Conservation (phyloP, 2,329 filamentous ascomycete genomes). For the Diatrype stigma region DNA sequence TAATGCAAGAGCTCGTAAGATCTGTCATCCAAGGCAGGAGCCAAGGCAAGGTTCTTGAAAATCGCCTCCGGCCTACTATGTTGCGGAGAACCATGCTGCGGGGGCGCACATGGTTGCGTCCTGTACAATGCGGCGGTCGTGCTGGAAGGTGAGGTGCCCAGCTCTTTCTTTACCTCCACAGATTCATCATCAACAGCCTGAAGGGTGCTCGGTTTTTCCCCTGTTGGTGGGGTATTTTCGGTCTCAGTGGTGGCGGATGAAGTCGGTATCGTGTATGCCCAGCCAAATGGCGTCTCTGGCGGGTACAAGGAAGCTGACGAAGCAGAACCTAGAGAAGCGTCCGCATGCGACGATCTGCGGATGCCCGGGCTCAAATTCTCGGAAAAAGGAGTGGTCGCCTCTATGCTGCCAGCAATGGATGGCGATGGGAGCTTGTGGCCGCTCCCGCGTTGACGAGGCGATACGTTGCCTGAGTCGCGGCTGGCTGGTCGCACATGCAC, state of each 20-base stretch:
- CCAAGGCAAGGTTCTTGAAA: neutral
- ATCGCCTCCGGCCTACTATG: neutral
- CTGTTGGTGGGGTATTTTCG: neutral
- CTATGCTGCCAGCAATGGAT: no score
- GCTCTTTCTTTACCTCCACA: neutral
- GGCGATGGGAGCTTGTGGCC: neutral
- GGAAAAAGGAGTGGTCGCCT: neutral
- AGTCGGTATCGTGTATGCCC: neutral
- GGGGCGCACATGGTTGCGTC: neutral
- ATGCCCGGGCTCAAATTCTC: neutral
- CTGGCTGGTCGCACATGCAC: neutral
- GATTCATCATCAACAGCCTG: neutral
- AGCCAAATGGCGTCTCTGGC: no score
- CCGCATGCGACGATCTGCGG: neutral
- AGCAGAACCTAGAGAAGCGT: no score
- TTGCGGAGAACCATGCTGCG: neutral
- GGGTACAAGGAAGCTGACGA: neutral
- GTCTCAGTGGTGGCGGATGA: neutral
- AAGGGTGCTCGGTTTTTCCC: neutral
- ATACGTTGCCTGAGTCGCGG: neutral
- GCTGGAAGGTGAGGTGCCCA: neutral
- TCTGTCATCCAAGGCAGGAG: neutral
- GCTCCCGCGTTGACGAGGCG: neutral
- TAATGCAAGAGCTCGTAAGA: constrained; percentile 42
- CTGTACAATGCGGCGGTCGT: neutral